phyloP scores from a whole-genome alignment of 495 filamentous ascomycete species.

The Penicillium lagena region DNA sequence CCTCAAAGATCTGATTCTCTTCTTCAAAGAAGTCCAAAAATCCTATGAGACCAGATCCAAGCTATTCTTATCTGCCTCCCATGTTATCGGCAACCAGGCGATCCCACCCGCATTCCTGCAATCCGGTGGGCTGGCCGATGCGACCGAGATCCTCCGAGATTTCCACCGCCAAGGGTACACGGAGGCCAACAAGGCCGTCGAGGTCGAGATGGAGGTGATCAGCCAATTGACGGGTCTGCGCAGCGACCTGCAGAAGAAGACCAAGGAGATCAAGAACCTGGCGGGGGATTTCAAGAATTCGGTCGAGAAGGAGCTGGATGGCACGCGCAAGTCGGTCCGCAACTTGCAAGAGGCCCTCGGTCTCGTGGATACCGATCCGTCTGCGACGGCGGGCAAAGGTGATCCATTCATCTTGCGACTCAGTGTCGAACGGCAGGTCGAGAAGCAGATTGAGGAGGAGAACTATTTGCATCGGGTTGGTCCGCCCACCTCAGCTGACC shows the following conservation, averaged over 20 bases:
- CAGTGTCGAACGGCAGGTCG: constrained; percentile 79
- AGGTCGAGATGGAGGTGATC: constrained; percentile 88
- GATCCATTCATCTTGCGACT: constrained; percentile 87
- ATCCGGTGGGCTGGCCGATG: constrained; percentile 79
- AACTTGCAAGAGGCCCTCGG: constrained; percentile 75
- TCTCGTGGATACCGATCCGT: constrained; percentile 68
- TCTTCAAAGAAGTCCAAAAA: constrained; percentile 87
- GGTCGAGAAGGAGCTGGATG: constrained; percentile 51
- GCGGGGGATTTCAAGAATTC: constrained; percentile 90
- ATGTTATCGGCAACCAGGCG: constrained; percentile 73
- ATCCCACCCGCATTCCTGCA: constrained; percentile 66
- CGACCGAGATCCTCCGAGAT: constrained; percentile 68
- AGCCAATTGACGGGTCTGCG: constrained; percentile 76
- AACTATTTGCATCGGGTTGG: constrained; percentile 90
- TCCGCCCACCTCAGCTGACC: not conserved
- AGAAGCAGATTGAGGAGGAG: constrained; percentile 91
- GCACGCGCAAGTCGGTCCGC: constrained; percentile 59
- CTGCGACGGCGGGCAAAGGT: constrained; percentile 69
- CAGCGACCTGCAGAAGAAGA: constrained; percentile 87
- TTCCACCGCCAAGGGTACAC: constrained; percentile 76
- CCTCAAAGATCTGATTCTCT: constrained; percentile 88
- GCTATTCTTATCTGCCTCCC: constrained; percentile 72
- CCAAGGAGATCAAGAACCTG: constrained; percentile 92
- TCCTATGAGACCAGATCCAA: constrained; percentile 86
- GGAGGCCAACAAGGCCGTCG: constrained; percentile 82